Base-by-base conservation (phyloP, 345 rosid species). In the Fremontodendron californicum region DNA sequence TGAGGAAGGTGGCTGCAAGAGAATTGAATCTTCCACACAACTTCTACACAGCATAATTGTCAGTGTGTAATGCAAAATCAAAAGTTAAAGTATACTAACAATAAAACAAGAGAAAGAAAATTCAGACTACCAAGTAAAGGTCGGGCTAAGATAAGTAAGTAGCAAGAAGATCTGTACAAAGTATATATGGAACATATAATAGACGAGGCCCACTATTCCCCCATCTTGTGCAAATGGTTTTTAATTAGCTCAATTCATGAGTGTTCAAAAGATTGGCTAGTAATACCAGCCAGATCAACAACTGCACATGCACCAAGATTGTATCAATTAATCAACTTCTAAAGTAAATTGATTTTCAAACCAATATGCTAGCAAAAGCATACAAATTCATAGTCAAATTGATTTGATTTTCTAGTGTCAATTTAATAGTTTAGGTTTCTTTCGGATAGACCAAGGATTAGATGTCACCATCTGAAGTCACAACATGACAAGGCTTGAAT, bases 91-190 rank as follows among this genome's bases (percentile, higher is more conserved):
- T 15, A 18, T 3, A 4, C 3, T 16, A 23, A 57, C 10, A 23
- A 52, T 16, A 57, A 67, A 21, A 11, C 35, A 42, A 67, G 51
- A 21, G 5, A 27, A n/a, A n/a, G 18, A 69, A 12, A 31, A 27
- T 37, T 18, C 48, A 66, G 9, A 66, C 48, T n/a, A 29, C 18
- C 5, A 27, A 27, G 55, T 69, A 15, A 69, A 45, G 23, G 12
- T 46, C 31, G 21, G 3, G 71, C 23, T 31, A 35, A 60, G 64
- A 33, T 6, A 67, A 42, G 1, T 43, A 64, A 18, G 57, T 13
- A 13, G 35, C 73, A 69, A 69, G 39, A 69, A 69, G 39, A 67
- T 66, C 31, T 42, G 51, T n/a, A 66, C 51, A 42, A 66, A 66
- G 71, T 42, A 42, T 9, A 67, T 6, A 64, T 19, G 13, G 72